Conservation (phyloP, 2,329 filamentous ascomycete genomes). For the Aschersonia sp. region DNA sequence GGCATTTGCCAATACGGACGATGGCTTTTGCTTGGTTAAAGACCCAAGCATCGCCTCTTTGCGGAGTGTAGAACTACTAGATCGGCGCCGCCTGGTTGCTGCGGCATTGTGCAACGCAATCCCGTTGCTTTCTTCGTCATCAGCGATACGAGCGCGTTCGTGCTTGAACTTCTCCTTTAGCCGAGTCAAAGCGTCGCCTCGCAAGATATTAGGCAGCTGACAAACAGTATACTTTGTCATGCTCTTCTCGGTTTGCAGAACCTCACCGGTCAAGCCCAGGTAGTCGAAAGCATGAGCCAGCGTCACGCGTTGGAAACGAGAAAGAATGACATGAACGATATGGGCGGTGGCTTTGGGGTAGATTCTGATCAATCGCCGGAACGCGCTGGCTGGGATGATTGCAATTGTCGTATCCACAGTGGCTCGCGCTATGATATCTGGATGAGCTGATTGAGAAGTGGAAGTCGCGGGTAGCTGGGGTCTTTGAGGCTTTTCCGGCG, state of each 20-base stretch:
- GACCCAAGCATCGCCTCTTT: conserved; percentile 69
- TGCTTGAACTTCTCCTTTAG: conserved; percentile 85
- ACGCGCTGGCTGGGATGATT: conserved; percentile 93
- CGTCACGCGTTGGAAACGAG: conserved; percentile 85
- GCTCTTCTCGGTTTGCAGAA: conserved; percentile 79
- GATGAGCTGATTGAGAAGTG: conserved; percentile 67
- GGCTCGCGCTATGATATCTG: conserved; percentile 91
- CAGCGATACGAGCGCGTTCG: conserved; percentile 68
- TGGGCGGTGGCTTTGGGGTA: conserved; percentile 95
- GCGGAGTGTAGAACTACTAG: conserved; percentile 58
- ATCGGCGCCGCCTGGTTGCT: conserved; percentile 50
- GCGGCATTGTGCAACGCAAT: conserved; percentile 83
- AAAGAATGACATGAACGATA: conserved; percentile 94
- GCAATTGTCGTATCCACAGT: conserved; percentile 96
- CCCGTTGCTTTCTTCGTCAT: conserved; percentile 70
- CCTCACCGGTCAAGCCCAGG: conserved; percentile 79
- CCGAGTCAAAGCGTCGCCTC: conserved; percentile 67
- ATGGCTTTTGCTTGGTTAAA: conserved; percentile 29
- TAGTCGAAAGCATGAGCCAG: conserved; percentile 91
- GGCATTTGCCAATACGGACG: conserved; percentile 26
- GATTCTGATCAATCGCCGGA: conserved; percentile 77
- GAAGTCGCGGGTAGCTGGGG: conserved; percentile 27
- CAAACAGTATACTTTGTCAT: conserved; percentile 90
- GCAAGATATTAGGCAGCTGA: conserved; percentile 79
- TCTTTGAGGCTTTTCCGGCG: conserved; percentile 15